Percentiles rank a stretch among this genome's conserved stretches.
Evolutionary conservation across 2,329 filamentous ascomycete genomes (phyloP).

Genomic region (Alternaria triticina): DNA sequence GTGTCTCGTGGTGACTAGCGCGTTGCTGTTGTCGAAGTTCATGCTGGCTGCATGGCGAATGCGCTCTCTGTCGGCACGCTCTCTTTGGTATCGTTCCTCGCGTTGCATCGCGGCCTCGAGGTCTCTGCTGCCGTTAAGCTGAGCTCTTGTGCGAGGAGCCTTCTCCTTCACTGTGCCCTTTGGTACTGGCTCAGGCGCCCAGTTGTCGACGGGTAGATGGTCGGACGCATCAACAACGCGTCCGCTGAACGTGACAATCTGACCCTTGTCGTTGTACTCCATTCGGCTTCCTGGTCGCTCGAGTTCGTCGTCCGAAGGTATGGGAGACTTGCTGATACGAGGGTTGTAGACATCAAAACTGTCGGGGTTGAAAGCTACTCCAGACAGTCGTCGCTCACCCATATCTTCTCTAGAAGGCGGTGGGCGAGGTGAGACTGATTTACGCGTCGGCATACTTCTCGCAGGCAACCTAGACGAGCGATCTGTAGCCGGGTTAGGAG

Average conservation of each 20-base stretch:
- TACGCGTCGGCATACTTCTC: constrained; percentile 63
- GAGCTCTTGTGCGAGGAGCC: constrained; percentile 52
- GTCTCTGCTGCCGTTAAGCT: constrained; percentile 59
- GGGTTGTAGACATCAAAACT: constrained; percentile 78
- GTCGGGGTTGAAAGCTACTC: constrained; percentile 75
- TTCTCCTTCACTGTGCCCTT: constrained; percentile 57
- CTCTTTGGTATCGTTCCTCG: constrained; percentile 42
- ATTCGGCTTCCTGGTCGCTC: constrained; percentile 45
- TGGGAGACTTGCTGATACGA: constrained; percentile 36
- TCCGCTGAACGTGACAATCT: constrained; percentile 78
- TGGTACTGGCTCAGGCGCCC: constrained; percentile 77
- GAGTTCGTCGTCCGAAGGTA: constrained; percentile 30
- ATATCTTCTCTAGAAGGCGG: constrained; percentile 51
- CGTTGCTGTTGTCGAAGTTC: constrained; percentile 36
- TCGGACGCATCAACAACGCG: constrained; percentile 81
- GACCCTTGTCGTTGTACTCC: constrained; percentile 62
- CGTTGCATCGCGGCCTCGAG: constrained; percentile 42
- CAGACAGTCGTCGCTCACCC: constrained; percentile 61
- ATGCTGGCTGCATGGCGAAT: constrained; percentile 39
- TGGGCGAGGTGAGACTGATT: constrained; percentile 76
- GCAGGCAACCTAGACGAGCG: constrained; percentile 50
- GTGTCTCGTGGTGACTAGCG: constrained; percentile 38
- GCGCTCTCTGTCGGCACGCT: constrained; percentile 41
- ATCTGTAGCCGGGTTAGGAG: constrained; percentile 36
- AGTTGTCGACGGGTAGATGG: constrained; percentile 76